phyloP scores from a whole-genome alignment of 257 asterid genomes.

The Datura wrightii region DNA sequence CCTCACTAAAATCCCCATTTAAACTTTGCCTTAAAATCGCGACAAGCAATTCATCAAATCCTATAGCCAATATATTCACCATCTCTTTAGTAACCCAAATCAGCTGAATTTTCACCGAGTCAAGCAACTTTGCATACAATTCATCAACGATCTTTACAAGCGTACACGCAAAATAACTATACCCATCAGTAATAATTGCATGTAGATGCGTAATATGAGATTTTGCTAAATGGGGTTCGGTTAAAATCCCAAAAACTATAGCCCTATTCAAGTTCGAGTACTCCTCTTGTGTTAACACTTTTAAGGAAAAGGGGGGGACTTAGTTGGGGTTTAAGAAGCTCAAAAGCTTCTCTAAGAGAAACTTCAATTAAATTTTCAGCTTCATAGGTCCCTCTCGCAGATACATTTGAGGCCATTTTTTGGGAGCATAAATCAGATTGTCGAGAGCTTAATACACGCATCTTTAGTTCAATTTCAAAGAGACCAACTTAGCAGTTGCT shows the following conservation, averaged over 20 bases:
- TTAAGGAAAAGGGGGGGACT: slow-evolving; percentile 74
- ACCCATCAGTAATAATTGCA: slow-evolving; percentile 78
- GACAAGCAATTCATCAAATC: slow-evolving; percentile 65
- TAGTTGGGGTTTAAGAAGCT: slow-evolving; percentile 54
- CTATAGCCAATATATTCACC: slow-evolving; percentile 59
- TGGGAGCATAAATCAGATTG: not conserved
- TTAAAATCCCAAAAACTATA: slow-evolving; percentile 59
- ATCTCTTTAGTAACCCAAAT: slow-evolving; percentile 59
- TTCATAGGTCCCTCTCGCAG: slow-evolving; percentile 46
- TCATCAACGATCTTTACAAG: slow-evolving; percentile 62
- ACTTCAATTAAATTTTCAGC: slow-evolving; percentile 64
- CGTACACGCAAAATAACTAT: slow-evolving; percentile 53
- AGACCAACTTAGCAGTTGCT: no score
- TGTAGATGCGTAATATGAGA: slow-evolving; percentile 70
- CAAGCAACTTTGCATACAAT: slow-evolving; percentile 51
- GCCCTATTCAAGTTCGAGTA: slow-evolving; percentile 62
- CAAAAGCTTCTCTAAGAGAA: slow-evolving; percentile 62
- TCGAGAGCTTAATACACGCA: no score
- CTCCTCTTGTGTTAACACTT: slow-evolving; percentile 58
- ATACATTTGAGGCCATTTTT: slow-evolving; percentile 50
- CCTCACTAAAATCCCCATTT: slow-evolving; percentile 70
- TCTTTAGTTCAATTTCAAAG: no score
- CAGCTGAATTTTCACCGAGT: slow-evolving; percentile 57
- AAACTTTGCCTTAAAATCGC: slow-evolving; percentile 69
- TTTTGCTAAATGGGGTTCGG: slow-evolving; percentile 52